phyloP scores from a whole-genome alignment of 257 asterid genomes.

The Agastache rugosa region DNA sequence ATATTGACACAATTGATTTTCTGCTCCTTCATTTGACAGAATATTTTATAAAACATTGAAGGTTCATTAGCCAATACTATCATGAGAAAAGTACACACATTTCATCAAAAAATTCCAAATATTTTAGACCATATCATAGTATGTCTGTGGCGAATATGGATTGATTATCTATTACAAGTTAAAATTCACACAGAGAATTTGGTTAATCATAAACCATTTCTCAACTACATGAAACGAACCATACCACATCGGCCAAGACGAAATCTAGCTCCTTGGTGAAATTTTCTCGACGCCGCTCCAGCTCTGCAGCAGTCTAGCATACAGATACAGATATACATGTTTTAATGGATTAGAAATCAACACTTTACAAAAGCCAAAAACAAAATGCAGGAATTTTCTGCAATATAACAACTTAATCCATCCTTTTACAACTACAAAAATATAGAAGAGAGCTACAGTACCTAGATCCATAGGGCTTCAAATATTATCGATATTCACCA shows the following conservation, averaged over 20 bases:
- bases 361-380: neutral
- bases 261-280: conserved; percentile 92
- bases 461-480: conserved; percentile 1
- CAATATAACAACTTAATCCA: neutral
- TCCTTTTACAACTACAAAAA: neutral
- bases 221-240: conserved; percentile 18
- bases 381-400: neutral
- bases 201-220: neutral
- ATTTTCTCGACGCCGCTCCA: conserved; percentile 81
- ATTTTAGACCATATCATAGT: neutral
- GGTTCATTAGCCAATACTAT: neutral
- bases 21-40: conserved; percentile 8
- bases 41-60: neutral
- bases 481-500: neutral
- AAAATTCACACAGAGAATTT: neutral
- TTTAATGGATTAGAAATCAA: neutral
- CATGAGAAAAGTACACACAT: neutral
- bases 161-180: neutral
- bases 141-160: neutral
- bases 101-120: neutral
- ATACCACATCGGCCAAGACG: conserved; percentile 94
- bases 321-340: conserved; percentile 10
- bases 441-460: neutral
- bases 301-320: conserved; percentile 88
- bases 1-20: neutral